Conservation (phyloP, 2,329 filamentous ascomycete species). For the Trichoderma breve region DNA sequence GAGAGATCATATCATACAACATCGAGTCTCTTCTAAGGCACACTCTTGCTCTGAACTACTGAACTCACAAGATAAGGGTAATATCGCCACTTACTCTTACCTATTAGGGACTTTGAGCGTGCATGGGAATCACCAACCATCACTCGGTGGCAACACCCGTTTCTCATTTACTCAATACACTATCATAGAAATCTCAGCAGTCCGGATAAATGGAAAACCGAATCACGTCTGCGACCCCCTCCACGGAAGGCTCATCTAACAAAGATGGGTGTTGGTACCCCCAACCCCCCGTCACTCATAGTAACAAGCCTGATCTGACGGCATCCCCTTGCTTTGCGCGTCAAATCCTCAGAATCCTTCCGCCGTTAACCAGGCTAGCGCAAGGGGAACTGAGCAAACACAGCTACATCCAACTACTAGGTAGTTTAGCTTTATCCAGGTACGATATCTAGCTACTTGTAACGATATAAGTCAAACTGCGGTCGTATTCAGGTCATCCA, state of each 20-base stretch:
- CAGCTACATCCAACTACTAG: background rate
- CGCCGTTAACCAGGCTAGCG: background rate
- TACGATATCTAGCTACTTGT: background rate
- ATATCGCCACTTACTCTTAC: too few relatives aligned
- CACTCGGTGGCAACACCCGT: fast-evolving
- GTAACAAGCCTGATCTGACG: background rate
- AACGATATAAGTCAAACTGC: background rate
- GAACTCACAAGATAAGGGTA: too few relatives aligned
- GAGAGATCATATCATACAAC: background rate
- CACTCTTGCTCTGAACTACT: background rate
- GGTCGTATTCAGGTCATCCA: background rate
- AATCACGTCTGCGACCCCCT: background rate
- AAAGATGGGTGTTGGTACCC: background rate
- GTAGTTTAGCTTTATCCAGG: background rate
- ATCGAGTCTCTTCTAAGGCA: background rate
- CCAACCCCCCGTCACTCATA: background rate
- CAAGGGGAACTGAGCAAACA: background rate
- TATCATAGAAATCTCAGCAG: background rate
- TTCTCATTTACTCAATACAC: background rate
- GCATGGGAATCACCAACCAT: background rate
- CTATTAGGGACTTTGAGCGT: too few relatives aligned
- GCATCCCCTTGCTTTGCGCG: background rate
- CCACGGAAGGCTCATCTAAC: background rate
- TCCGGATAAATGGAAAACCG: background rate
- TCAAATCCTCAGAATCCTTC: background rate